These are phyloP conservation scores for Solanum lignicaule DNA, from an alignment of 257 asterid genomes.

Conservation along the genomic window DNA sequence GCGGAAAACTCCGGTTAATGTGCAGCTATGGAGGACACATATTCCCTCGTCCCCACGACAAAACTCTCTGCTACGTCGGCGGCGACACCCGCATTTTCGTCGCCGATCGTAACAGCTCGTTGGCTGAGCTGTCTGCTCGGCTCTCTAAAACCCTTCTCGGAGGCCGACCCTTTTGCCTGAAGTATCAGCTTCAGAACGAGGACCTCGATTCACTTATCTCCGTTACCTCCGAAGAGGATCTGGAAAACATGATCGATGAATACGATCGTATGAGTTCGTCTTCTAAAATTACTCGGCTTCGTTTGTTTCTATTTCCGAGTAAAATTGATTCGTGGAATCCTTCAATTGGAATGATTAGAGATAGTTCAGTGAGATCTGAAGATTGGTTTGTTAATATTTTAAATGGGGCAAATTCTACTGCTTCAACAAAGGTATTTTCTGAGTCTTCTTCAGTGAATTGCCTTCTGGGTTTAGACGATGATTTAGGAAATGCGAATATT, in stretches of 20 bases:
- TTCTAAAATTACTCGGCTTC: conserved; percentile 42
- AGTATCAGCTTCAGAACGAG: conserved; percentile 81
- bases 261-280: conserved; percentile 49
- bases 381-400: conserved; percentile 86
- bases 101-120: conserved; percentile 52
- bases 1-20: conserved; percentile 71
- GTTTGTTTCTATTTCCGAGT: conserved; percentile 31
- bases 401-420: conserved; percentile 40
- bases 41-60: conserved; percentile 92
- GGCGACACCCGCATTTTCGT: conserved; percentile 88
- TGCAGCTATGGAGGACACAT: conserved; percentile 96
- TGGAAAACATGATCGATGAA: conserved; percentile 88
- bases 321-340: conserved; percentile 7
- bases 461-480: conserved; percentile 58
- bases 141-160: conserved; percentile 66
- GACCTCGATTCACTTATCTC: conserved; percentile 86
- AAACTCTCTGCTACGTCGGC: conserved; percentile 75
- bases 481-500: conserved; percentile 9
- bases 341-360: conserved; percentile 15
- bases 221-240: conserved; percentile 73
- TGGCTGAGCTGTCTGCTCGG: conserved; percentile 52
- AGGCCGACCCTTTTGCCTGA: conserved; percentile 43
- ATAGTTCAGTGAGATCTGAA: conserved; percentile 47
- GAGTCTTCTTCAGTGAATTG: conserved; percentile 75
- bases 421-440: conserved; percentile 33